These are phyloP conservation scores for Fusarium tuaranense DNA, from an alignment of 2,329 filamentous ascomycete genomes.

Conservation along the genomic window DNA sequence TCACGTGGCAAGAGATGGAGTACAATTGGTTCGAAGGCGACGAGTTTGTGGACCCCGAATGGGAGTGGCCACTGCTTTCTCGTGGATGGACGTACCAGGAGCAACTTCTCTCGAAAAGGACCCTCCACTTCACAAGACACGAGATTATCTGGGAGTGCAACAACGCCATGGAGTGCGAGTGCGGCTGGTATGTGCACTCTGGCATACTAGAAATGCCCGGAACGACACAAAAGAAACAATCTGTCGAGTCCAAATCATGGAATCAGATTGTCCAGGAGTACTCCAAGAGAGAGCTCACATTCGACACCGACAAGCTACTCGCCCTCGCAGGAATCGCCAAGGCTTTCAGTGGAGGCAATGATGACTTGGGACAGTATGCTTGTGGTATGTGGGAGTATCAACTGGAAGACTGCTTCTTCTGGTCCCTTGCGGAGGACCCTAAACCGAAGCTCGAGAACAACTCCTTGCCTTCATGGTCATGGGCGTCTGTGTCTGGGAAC, in stretches of 20 bases:
- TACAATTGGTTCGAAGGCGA: background rate
- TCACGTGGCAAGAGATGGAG: background rate
- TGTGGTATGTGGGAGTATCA: background rate
- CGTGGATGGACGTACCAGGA: background rate
- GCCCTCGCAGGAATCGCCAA: background rate
- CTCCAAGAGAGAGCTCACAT: background rate
- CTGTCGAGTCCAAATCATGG: conserved; percentile 1
- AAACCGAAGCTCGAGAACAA: background rate
- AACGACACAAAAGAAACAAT: background rate
- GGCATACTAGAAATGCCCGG: background rate
- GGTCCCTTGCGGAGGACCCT: background rate
- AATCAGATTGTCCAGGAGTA: conserved; percentile 1
- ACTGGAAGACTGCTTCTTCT: background rate
- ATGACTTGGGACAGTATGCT: background rate
- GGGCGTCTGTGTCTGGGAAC: background rate
- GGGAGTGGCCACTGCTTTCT: background rate
- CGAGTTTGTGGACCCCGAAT: background rate
- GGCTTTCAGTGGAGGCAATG: background rate
- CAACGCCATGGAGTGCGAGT: background rate
- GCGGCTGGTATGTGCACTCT: background rate
- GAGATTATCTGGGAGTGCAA: background rate
- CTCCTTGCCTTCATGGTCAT: background rate
- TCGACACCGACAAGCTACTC: background rate
- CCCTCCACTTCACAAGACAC: background rate
- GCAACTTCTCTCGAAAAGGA: background rate